Base-by-base conservation (phyloP, 208 protist genomes). In the Trypanosoma conorhini region DNA sequence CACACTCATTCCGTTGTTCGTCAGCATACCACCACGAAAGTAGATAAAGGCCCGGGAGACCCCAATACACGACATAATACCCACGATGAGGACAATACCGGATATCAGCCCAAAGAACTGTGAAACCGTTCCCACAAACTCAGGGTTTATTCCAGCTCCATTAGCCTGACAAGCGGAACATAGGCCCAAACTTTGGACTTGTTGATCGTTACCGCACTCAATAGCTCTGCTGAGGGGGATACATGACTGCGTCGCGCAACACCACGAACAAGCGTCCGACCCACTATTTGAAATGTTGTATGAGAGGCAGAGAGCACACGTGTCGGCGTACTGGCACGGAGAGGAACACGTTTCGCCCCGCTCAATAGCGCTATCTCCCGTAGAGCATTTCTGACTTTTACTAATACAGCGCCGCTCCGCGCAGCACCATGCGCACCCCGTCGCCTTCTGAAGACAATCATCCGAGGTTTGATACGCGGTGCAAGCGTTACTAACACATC, bases 391-490 rank as follows among this genome's bases (percentile, higher is more conserved):
- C 10, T 21, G 33, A 44, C 28, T 46, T 31, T 63, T 66, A n/a
- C 55, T 26, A 31, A 81, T 33, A 68, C 82, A 87, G n/a, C 79
- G 70, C 46, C 74, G 70, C 30, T 87, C 82, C 24, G 26, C 60
- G 64, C 82, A 87, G 62, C 82, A 87, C 82, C 82, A 87, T 50
- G 58, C 72, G 56, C 82, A 87, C n/a, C 57, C 28, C 13, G 40
- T 35, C 4, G 26, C 31, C 38, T 75, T 9, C 28, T 71, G 22
- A 5, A 83, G 28, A 52, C 82, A 87, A 60, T 51, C 56, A 61
- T 87, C 82, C 10, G 67, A 62, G 24, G 77, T 74, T 15, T 54
- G 21, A 64, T 71, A 62, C 26, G 35, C 46, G 24, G 48, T 72
- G 72, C 82, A 87, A 9, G 38, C 30, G n/a, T 83, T 70, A 3